Conservation (phyloP, 2,329 filamentous ascomycete species). For the Hypoxylon sp. region DNA sequence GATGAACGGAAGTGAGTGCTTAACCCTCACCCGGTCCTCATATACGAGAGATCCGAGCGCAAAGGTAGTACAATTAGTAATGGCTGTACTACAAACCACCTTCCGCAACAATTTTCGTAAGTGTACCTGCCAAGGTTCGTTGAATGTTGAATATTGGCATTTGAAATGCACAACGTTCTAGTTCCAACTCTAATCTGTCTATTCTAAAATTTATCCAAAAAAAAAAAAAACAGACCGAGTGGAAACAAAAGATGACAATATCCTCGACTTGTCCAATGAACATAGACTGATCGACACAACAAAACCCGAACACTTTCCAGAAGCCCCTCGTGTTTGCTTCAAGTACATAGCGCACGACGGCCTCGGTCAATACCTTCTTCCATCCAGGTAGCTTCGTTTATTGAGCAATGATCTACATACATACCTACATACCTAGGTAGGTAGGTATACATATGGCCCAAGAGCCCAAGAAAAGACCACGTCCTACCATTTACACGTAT, state of each 20-base stretch:
- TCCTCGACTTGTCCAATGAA: background rate
- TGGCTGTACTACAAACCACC: background rate
- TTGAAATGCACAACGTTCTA: background rate
- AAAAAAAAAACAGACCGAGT: background rate
- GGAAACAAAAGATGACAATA: background rate
- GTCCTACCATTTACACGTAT: background rate
- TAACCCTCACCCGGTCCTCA: background rate
- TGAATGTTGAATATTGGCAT: background rate
- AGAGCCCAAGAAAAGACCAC: background rate
- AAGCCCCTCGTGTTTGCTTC: background rate
- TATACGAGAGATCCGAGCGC: background rate
- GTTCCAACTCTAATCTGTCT: background rate
- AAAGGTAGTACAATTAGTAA: constrained; percentile 4
- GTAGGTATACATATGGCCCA: background rate
- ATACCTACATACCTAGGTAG: too few relatives aligned
- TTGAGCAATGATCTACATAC: background rate
- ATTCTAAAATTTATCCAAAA: background rate
- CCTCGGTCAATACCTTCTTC: background rate
- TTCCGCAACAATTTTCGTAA: background rate
- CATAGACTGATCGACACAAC: background rate
- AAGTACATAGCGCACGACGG: background rate
- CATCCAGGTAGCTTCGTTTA: background rate
- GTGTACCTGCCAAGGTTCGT: too few relatives aligned
- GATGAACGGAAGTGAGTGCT: constrained; percentile 13
- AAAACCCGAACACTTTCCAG: background rate